Evolutionary conservation across 116 monocot species (phyloP).

Genomic region (Papilionanthe hybrid): DNA sequence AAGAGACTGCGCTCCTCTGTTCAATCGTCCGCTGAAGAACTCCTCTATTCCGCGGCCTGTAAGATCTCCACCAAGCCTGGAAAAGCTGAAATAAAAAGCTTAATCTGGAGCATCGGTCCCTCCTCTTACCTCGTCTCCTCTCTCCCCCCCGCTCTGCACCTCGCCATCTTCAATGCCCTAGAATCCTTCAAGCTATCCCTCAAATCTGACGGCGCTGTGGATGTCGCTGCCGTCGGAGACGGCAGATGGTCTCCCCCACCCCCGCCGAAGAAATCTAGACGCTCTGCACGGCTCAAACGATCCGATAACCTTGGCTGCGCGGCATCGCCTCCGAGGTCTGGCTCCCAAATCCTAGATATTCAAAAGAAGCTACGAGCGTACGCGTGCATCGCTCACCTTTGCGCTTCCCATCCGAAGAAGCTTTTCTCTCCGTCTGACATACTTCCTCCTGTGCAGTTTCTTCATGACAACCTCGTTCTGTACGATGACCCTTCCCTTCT

Average conservation of each 20-base stretch:
- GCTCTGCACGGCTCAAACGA: constrained; percentile 1
- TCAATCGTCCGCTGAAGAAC: constrained; percentile 29
- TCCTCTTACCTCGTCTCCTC: constrained; percentile 37
- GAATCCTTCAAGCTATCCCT: constrained; percentile 31
- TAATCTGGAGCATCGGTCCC: constrained; percentile 16
- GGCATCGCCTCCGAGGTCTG: not conserved
- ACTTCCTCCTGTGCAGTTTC: constrained; percentile 38
- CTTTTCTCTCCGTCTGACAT: constrained; percentile 43
- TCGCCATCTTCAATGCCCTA: constrained; percentile 29
- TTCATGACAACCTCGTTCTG: constrained; percentile 73
- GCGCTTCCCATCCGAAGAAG: constrained; percentile 58
- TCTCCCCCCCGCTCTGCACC: constrained; percentile 43
- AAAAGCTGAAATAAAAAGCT: constrained; percentile 28
- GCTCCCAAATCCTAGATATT: constrained; percentile 19
- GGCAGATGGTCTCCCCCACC: constrained; percentile 23
- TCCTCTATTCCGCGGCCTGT: constrained; percentile 27
- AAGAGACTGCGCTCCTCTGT: constrained; percentile 21
- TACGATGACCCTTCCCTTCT: constrained; percentile 53
- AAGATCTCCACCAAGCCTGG: constrained; percentile 22
- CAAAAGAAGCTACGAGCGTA: constrained; percentile 32
- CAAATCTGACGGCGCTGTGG: not conserved
- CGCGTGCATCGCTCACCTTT: constrained; percentile 31
- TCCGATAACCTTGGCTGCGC: not conserved
- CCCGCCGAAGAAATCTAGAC: constrained; percentile 29
- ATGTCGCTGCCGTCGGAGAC: not conserved